Evolutionary conservation across 441 rosid genomes (phyloP).

Genomic region (Mallotus repandus): DNA sequence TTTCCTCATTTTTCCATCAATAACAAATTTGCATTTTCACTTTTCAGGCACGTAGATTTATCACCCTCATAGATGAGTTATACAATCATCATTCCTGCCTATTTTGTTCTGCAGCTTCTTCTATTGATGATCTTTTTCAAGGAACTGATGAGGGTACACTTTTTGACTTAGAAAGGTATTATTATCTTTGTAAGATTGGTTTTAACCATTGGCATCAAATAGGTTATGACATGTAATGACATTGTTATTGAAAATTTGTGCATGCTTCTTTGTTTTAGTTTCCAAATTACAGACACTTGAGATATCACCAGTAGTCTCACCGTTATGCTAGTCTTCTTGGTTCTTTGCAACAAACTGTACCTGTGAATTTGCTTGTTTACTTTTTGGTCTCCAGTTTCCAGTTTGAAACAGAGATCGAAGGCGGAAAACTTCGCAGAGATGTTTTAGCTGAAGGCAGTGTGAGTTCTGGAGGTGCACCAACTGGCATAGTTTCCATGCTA

Average conservation of each 20-base stretch:
- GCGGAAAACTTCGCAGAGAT: constrained; percentile 67
- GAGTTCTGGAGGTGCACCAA: constrained; percentile 64
- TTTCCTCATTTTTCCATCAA: too few species aligned
- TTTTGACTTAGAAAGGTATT: constrained; percentile 82
- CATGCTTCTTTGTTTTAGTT: neutral
- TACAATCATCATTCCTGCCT: constrained; percentile 91
- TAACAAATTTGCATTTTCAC: neutral
- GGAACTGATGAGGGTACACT: constrained; percentile 94
- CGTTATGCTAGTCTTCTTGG: neutral
- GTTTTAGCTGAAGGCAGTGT: constrained; percentile 72
- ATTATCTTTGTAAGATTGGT: neutral
- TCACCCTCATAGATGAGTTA: constrained; percentile 86
- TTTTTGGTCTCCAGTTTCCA: constrained; percentile 60
- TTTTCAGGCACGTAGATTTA: constrained; percentile 89
- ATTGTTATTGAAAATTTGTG: neutral
- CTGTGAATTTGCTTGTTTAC: constrained; percentile 5
- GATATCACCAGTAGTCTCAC: neutral
- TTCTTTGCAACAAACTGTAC: neutral
- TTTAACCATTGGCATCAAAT: neutral
- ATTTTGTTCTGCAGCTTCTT: constrained; percentile 60
- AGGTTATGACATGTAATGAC: neutral
- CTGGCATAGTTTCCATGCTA: constrained; percentile 67
- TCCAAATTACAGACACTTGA: neutral
- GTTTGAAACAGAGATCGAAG: constrained; percentile 88
- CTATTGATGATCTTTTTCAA: constrained; percentile 88